Evolutionary conservation across 352 stramenopile genomes (phyloP).

Genomic region (Pythium grandisporangium): DNA sequence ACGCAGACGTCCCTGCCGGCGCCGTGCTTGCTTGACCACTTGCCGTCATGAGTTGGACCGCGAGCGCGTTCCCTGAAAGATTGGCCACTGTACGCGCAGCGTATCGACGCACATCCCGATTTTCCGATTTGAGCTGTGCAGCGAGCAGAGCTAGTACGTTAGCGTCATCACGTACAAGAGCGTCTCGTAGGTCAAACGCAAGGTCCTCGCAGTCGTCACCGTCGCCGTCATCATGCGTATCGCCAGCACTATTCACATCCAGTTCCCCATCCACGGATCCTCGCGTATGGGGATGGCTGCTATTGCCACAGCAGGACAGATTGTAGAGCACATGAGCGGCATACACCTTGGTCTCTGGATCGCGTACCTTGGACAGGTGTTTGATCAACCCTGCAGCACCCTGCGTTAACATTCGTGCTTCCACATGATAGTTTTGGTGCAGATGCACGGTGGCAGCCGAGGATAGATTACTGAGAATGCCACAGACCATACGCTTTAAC

Average conservation of each 20-base stretch:
- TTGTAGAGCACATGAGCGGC: slow-evolving; percentile 81
- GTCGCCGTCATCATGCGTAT: no score
- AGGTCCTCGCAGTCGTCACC: no score
- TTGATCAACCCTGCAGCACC: slow-evolving; percentile 55
- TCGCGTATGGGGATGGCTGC: no score
- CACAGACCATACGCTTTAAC: slow-evolving; percentile 71
- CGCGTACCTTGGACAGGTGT: slow-evolving; percentile 57
- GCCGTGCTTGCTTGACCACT: slow-evolving; percentile 1
- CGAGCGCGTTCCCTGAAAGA: slow-evolving; percentile 33
- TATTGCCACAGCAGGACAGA: slow-evolving; percentile 42
- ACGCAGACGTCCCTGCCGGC: background rate
- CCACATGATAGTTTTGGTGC: no score
- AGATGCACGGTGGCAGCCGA: slow-evolving; percentile 4
- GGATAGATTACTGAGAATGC: slow-evolving; percentile 71
- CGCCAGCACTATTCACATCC: no score
- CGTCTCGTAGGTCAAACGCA: slow-evolving; percentile 6
- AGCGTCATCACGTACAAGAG: slow-evolving; percentile 59
- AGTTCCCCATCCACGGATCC: no score
- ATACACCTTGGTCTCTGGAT: slow-evolving; percentile 79
- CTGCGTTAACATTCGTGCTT: slow-evolving; percentile 25
- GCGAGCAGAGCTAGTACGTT: slow-evolving; percentile 61
- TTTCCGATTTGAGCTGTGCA: slow-evolving; percentile 57
- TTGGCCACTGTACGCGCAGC: slow-evolving; percentile 56
- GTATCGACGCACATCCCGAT: slow-evolving; percentile 53
- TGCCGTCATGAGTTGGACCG: slow-evolving; percentile 57